A percentile compares a stretch with the other conserved stretches of the same genome.
phyloP scores from a whole-genome alignment of 2,329 filamentous ascomycete genomes.

The Pseudogymnoascus sp. region DNA sequence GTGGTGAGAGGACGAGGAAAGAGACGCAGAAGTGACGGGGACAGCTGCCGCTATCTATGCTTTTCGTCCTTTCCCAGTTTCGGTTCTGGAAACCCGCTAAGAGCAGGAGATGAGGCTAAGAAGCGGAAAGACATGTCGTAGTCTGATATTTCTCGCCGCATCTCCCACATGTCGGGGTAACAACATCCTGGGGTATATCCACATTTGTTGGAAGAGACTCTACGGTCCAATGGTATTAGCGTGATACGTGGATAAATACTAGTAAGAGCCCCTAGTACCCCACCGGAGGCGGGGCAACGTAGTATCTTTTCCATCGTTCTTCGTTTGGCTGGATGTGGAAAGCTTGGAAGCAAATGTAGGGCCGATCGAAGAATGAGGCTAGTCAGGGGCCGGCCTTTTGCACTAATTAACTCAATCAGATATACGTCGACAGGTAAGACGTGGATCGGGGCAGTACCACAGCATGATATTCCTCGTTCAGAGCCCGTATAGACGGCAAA shows the following conservation, averaged over 20 bases:
- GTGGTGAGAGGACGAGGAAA: background rate
- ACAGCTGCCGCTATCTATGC: background rate
- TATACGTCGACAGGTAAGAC: background rate
- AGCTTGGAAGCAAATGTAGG: background rate
- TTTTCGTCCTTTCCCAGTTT: background rate
- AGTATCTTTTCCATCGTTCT: background rate
- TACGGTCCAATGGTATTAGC: background rate
- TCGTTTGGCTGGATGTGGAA: background rate
- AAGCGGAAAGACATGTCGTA: background rate
- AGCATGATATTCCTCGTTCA: background rate
- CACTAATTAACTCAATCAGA: background rate
- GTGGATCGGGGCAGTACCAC: background rate
- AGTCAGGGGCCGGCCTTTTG: background rate
- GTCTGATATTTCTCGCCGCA: background rate
- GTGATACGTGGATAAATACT: background rate
- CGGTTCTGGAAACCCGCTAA: background rate
- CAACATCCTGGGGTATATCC: background rate
- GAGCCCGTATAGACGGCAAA: background rate
- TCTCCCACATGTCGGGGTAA: background rate
- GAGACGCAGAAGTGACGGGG: background rate
- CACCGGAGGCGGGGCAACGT: background rate
- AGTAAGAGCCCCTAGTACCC: background rate
- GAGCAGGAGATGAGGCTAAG: background rate
- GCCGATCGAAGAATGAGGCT: background rate
- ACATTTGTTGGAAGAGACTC: background rate